Evolutionary conservation across 192 early-diverging fungal genomes (phyloP), one percentile per base, ranked within the genome.

Genomic region (Coemansia sp.): DNA sequence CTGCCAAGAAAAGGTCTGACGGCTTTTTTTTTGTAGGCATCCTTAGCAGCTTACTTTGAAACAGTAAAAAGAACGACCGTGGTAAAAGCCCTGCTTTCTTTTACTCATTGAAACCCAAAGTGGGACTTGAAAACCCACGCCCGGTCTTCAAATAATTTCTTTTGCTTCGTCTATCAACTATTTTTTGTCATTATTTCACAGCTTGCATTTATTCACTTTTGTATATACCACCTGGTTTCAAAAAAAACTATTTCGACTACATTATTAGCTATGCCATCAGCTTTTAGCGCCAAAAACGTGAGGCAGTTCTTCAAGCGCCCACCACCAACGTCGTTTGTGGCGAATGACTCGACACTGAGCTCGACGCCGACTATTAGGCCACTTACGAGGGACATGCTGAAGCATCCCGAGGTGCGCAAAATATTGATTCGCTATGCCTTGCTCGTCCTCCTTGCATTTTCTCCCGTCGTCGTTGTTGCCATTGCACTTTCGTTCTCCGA

Each of bases 391-490:
- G 34, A 12, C 0, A 58, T 58, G 56, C 56, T 58, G 33, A 35
- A 58, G 34, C 33, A 47, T 50, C 57, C 65, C 20, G 59, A 67
- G 14, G 65, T 33, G 25, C 65, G 65, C 43, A 26, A 21, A 36
- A 14, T 60, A 20, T 21, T 60, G 21, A 60, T 60, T 43, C 26
- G 57, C 23, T 60, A 25, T 20, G 25, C 33, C 38, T 34, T 67
- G 18, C 23, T 67, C n/a, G 16, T 43, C 18, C n/a, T 67, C 11
- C 65, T 67, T 2, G 41, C 57, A 31, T 74, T 79, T 28, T 42
- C 66, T 12, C 77, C 77, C 13, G 37, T 79, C 18, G 71, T 79
- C 34, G 70, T 79, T 52, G 61, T 67, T 6, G 77, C 64, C 0
- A 62, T 79, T 25, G 72, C 72, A 8, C 48, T 79, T 55, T 57